Conservation (phyloP, 192 early-diverging fungal species). For the Umbelopsis isabellina region DNA sequence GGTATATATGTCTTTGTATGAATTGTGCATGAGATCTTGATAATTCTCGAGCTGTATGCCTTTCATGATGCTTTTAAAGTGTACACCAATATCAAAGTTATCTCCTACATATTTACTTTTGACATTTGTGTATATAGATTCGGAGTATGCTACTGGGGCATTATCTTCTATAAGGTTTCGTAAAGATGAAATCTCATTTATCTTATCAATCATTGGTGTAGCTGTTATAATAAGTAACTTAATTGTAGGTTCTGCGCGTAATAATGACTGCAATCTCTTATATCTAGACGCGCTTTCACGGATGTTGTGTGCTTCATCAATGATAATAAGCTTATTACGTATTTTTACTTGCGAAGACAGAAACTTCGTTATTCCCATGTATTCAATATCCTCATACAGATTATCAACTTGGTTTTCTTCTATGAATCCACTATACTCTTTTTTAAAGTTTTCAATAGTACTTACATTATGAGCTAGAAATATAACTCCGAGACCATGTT, state of each 20-base stretch:
- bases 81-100: constrained; percentile 25
- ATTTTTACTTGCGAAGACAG: constrained; percentile 16
- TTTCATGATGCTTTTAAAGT: constrained; percentile 27
- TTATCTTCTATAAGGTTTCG: constrained; percentile 21
- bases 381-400: constrained; percentile 21
- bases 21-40: background rate
- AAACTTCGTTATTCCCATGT: constrained; percentile 26
- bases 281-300: constrained; percentile 26
- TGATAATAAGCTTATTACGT: constrained; percentile 18
- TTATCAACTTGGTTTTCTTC: background rate
- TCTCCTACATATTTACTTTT: constrained; percentile 28
- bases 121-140: constrained; percentile 20
- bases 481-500: constrained; percentile 22
- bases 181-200: constrained; percentile 21
- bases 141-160: constrained; percentile 32
- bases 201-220: constrained; percentile 32
- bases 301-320: constrained; percentile 28
- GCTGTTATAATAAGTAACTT: constrained; percentile 31
- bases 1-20: constrained; percentile 21
- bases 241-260: constrained; percentile 11
- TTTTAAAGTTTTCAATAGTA: constrained; percentile 26
- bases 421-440: constrained; percentile 21
- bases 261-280: constrained; percentile 21
- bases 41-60: constrained; percentile 18
- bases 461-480: constrained; percentile 28